These are phyloP conservation scores for Sphaerobolus stellatus DNA, from an alignment of 1,284 basidiomycete species.

Conservation along the genomic window DNA sequence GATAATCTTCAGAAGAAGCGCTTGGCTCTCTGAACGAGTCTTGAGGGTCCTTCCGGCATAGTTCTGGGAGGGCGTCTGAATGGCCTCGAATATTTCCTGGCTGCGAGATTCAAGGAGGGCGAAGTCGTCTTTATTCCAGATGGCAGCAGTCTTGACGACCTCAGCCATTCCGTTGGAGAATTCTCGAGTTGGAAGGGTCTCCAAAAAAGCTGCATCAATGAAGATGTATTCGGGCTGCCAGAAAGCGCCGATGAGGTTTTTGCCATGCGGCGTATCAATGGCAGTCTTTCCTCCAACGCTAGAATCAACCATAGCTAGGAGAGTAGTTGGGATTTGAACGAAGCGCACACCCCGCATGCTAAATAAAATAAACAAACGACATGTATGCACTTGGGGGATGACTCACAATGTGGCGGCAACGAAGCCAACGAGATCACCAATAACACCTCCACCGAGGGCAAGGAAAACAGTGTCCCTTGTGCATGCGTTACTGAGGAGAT, in stretches of 20 bases:
- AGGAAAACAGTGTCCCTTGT: constrained; percentile 93
- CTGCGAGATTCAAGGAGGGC: constrained; percentile 81
- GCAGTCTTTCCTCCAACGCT: constrained; percentile 98
- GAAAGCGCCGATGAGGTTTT: constrained; percentile 98
- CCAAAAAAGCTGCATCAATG: constrained; percentile 94
- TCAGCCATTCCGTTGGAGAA: constrained; percentile 99
- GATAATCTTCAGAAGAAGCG: constrained; percentile 77
- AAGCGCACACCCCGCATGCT: constrained; percentile 90
- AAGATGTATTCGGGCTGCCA: constrained; percentile 98
- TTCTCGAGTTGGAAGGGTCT: constrained; percentile 89
- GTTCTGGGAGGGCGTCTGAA: constrained; percentile 67
- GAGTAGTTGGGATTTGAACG: constrained; percentile 94
- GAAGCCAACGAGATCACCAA: constrained; percentile 95
- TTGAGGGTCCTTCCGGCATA: constrained; percentile 61
- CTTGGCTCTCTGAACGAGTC: constrained; percentile 74
- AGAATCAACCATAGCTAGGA: constrained; percentile 98
- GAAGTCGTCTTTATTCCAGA: constrained; percentile 91
- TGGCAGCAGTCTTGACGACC: constrained; percentile 97
- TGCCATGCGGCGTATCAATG: constrained; percentile 91
- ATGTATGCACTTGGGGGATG: not conserved
- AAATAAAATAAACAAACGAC: constrained; percentile 3
- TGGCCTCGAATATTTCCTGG: constrained; percentile 78
- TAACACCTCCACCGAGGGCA: constrained; percentile 94
- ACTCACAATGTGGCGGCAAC: constrained; percentile 97
- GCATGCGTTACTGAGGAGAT: constrained; percentile 83